Conservation (phyloP, 768 basidiomycete species). For the Mycena latifolia region DNA sequence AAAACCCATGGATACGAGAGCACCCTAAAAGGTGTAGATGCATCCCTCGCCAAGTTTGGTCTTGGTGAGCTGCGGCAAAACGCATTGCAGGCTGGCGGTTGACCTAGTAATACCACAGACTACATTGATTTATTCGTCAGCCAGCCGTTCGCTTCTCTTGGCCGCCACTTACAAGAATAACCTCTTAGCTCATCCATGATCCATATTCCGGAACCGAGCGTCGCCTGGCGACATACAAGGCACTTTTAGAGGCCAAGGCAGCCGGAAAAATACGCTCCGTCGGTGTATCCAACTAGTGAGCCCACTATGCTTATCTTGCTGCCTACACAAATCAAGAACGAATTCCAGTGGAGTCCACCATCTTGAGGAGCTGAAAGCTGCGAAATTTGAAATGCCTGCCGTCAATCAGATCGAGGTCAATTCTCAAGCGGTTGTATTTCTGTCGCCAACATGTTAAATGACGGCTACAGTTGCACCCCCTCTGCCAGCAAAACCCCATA, state of each 20-base stretch:
- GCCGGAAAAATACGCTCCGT: conserved; percentile 77
- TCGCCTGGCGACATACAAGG: conserved; percentile 80
- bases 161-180: background rate
- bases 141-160: background rate
- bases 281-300: conserved; percentile 91
- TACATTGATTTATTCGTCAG: conserved; percentile 75
- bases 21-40: conserved; percentile 69
- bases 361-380: conserved; percentile 77
- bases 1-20: conserved; percentile 73
- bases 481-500: conserved; percentile 85
- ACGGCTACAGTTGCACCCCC: conserved; percentile 75
- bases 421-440: background rate
- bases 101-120: conserved; percentile 46
- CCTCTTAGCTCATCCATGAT: conserved; percentile 71
- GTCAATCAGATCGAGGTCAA: conserved; percentile 88
- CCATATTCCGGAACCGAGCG: conserved; percentile 71
- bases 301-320: conserved; percentile 12
- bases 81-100: background rate
- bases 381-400: conserved; percentile 72
- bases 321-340: conserved; percentile 1
- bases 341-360: conserved; percentile 72
- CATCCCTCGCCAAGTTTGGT: conserved; percentile 69
- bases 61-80: conserved; percentile 59
- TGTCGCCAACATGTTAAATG: background rate
- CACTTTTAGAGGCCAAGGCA: conserved; percentile 70